Evolutionary conservation across 2,329 filamentous ascomycete genomes (phyloP), one percentile per base, ranked within the genome.

Genomic region (Colletotrichum euphorbiae): DNA sequence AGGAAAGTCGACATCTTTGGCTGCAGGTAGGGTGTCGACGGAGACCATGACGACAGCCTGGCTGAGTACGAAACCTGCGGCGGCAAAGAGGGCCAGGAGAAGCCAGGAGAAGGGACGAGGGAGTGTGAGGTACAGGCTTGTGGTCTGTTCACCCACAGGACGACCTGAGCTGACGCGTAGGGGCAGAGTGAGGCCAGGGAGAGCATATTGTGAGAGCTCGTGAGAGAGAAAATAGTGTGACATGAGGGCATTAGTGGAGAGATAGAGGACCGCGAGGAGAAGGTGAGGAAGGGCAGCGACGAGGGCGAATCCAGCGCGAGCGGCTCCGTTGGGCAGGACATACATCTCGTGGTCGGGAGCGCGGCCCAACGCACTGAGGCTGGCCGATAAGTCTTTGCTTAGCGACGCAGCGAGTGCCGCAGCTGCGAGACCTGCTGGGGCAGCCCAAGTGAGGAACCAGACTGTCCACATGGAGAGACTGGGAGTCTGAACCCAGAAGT

Each of bases 41-140:
- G 74, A 76, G 51, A 76, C 74, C 17, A 79, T 72, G 43, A 83
- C 78, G 9, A 85, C 74, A 36, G 70, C 55, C 15, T 68, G 69
- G 71, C 80, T 82, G n/a, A 85, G 75, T 3, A 82, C 75, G 72
- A 87, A 83, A 17, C 79, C 78, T 70, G 83, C 78, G 4, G 74
- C 81, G 0, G 79, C 73, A 67, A 86, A 84, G 45, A 83, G 73
- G 7, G 76, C 73, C 59, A 84, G 75, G 2, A 87, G 78, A 2
- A 80, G 63, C 80, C 81, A 82, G 15, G 82, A 84, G 11, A 80
- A 75, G 2, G 80, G 78, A 2, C 81, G 79, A 1, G 85, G 85
- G 0, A 87, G 77, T 0, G 85, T 86, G 13, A 87, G 78, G 73
- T 81, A 84, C 0, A 86, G 77, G 7, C 82, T 83, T 1, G 81